Base-by-base conservation (phyloP, 1,139 yeast species). In the Diutina siamensis region DNA sequence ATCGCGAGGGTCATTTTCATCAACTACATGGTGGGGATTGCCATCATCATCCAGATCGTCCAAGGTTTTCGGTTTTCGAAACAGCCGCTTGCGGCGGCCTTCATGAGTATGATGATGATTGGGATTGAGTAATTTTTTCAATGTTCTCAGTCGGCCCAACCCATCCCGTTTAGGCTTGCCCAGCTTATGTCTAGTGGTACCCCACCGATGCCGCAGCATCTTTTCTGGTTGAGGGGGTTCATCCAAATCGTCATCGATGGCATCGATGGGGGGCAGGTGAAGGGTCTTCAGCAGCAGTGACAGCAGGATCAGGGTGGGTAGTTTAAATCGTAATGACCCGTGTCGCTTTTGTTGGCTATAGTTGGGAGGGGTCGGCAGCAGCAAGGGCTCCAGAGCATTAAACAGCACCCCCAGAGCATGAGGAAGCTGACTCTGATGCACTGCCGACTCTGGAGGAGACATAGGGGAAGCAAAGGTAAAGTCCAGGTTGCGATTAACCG, bases 191-290 rank as follows among this genome's bases (percentile, higher is more conserved):
- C 95, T 73, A 50, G 83, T 85, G 8, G 97, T 87, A 48, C 96
- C 97, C 95, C 95, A 84, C 63, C 96, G 73, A 55, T 80, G 76
- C 55, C 94, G 74, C 55, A 83, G 79, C 79, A 80, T 80, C 21
- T 38, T 38, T n/a, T 31, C 34, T 9, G 13, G 34, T 10, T 10
- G 15, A 3, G 42, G 42, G 15, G 28, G 40, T 10, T 20, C 28
- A 15, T 35, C 27, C 13, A 35, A 35, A 8, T 35, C 27, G 21
- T 38, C 42, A 17, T 17, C 19, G 18, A 34, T 17, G 20, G 19
- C 3, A 34, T 34, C 36, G 15, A 12, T 8, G 7, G 36, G 36
- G 12, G 36, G 36, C 20, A 17, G 20, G 18, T 35, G 15, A 7
- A 38, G 25, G 5, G 42, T 38, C 20, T 38, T 38, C 42, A 38